Evolutionary conservation across 768 basidiomycete genomes (phyloP).

Genomic region (Panaeolus papilionaceus): DNA sequence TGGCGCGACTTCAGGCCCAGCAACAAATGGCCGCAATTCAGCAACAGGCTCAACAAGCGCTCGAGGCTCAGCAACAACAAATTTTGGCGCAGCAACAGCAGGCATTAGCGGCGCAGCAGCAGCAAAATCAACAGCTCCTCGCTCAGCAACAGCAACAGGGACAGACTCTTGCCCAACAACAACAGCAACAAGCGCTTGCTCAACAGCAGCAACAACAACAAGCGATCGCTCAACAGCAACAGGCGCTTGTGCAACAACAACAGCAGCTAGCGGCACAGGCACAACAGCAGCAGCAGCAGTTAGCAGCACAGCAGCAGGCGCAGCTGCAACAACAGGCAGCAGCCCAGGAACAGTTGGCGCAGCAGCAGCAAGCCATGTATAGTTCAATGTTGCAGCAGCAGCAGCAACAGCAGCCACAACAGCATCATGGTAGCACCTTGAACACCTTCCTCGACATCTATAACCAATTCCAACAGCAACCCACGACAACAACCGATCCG

Average conservation of each 20-base stretch:
- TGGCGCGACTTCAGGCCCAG: constrained; percentile 22
- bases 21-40: constrained; percentile 19
- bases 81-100: background rate
- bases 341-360: constrained; percentile 17
- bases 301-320: constrained; percentile 21
- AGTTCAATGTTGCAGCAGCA: constrained; percentile 26
- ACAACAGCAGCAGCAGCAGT: constrained; percentile 18
- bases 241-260: constrained; percentile 19
- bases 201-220: constrained; percentile 24
- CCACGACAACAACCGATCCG: constrained; percentile 1
- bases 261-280: constrained; percentile 12
- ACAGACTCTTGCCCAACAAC: constrained; percentile 20
- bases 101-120: background rate
- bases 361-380: constrained; percentile 23
- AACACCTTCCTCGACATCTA: constrained; percentile 6
- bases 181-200: constrained; percentile 20
- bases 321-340: constrained; percentile 21
- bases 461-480: constrained; percentile 15
- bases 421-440: constrained; percentile 15
- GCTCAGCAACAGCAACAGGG: constrained; percentile 25
- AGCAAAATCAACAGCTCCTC: constrained; percentile 16
- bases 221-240: constrained; percentile 18
- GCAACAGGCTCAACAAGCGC: constrained; percentile 22
- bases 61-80: constrained; percentile 4
- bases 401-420: constrained; percentile 25